Conservation (phyloP, 257 asterid genomes). For the Solanum verrucosum region DNA sequence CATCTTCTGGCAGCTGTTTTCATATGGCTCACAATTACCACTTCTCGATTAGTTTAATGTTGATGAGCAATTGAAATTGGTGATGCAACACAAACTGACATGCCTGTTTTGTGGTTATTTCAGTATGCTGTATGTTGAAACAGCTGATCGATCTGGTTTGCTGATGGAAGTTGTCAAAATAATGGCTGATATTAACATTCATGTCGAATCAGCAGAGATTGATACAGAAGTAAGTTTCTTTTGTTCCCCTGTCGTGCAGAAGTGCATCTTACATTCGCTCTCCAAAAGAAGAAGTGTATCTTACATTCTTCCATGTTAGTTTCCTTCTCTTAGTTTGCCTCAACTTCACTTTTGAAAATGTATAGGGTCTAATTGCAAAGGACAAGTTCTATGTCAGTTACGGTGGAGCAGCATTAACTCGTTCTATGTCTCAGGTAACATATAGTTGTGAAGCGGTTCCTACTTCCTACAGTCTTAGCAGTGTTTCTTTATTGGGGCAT, state of each 20-base stretch:
- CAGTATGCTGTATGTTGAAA: conserved; percentile 90
- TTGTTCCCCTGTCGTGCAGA: not conserved
- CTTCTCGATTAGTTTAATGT: not conserved
- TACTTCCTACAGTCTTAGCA: not conserved
- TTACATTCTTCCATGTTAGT: not conserved
- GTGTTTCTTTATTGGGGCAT: not conserved
- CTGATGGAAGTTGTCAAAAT: conserved; percentile 79
- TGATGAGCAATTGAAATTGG: not conserved
- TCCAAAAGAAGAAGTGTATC: not conserved
- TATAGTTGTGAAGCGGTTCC: not conserved
- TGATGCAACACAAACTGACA: not conserved
- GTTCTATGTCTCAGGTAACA: conserved; percentile 90
- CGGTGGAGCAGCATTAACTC: conserved; percentile 79
- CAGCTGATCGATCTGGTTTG: conserved; percentile 93
- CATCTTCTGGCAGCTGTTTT: not conserved
- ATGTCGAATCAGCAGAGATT: conserved; percentile 93
- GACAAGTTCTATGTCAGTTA: conserved; percentile 93
- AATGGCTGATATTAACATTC: conserved; percentile 57
- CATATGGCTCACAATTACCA: not conserved
- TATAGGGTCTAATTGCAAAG: conserved; percentile 89
- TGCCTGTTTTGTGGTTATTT: conserved; percentile 9
- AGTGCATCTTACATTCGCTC: not conserved
- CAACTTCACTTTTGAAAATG: conserved; percentile 6
- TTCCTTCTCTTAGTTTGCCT: not conserved
- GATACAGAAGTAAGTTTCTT: conserved; percentile 69